These are phyloP conservation scores for Heterobasidion parviporum DNA, from an alignment of 1,284 basidiomycete genomes.

Conservation along the genomic window DNA sequence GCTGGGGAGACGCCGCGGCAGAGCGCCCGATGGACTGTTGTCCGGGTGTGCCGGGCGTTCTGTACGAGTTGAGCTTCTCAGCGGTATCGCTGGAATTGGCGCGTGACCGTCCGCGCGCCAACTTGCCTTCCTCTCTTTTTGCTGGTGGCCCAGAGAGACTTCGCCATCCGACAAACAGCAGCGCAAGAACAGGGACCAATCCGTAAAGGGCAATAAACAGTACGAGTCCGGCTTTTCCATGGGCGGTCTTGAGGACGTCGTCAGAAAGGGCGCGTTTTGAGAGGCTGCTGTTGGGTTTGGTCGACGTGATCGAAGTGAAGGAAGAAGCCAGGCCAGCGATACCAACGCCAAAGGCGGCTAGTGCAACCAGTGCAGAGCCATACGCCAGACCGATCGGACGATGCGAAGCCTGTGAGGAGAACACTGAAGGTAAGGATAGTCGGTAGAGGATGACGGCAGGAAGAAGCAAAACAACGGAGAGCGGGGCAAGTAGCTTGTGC, in stretches of 20 bases:
- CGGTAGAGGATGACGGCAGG: constrained; percentile 48
- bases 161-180: constrained; percentile 22
- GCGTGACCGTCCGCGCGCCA: constrained; percentile 13
- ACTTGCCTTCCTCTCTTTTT: constrained; percentile 6
- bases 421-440: constrained; percentile 32
- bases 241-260: constrained; percentile 43
- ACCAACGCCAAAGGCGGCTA: constrained; percentile 53
- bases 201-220: constrained; percentile 55
- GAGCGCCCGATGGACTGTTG: constrained; percentile 3
- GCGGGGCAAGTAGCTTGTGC: constrained; percentile 59
- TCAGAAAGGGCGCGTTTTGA: constrained; percentile 24
- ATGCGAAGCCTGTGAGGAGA: constrained; percentile 5
- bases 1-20: constrained; percentile 22
- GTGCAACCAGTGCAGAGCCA: constrained; percentile 28
- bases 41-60: constrained; percentile 1
- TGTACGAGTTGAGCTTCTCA: constrained; percentile 33
- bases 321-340: constrained; percentile 51
- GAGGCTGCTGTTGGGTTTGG: constrained; percentile 13
- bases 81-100: constrained; percentile 33
- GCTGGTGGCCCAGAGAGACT: constrained; percentile 4
- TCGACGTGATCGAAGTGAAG: constrained; percentile 44
- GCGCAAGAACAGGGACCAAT: constrained; percentile 38
- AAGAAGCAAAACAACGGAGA: constrained; percentile 54
- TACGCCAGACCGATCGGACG: constrained; percentile 23
- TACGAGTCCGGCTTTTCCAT: constrained; percentile 53